phyloP scores from a whole-genome alignment of 306 rosid genomes.

The Begonia peltatifolia region DNA sequence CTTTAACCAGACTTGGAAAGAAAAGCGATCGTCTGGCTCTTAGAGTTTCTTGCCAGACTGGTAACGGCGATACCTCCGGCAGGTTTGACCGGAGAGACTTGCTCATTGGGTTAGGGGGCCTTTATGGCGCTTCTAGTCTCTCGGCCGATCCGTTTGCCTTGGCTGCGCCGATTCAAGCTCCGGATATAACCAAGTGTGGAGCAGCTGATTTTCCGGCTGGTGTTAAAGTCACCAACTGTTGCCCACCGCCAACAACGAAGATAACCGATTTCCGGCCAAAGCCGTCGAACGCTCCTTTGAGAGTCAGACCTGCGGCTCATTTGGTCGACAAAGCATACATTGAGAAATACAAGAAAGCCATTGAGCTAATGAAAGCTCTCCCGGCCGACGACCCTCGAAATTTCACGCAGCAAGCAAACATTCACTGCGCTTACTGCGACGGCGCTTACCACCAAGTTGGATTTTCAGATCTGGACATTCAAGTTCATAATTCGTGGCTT shows the following conservation, averaged over 20 bases:
- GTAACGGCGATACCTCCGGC: neutral
- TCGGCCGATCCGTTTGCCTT: constrained; percentile 28
- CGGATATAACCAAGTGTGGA: constrained; percentile 39
- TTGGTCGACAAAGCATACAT: constrained; percentile 25
- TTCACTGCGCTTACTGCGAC: constrained; percentile 81
- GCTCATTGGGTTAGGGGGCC: constrained; percentile 52
- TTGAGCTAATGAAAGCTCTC: constrained; percentile 46
- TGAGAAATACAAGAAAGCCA: constrained; percentile 39
- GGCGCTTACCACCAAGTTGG: constrained; percentile 62
- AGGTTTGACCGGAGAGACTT: constrained; percentile 37
- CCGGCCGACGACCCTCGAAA: constrained; percentile 57
- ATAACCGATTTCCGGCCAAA: constrained; percentile 32
- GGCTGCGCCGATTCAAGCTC: constrained; percentile 42
- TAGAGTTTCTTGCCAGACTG: neutral
- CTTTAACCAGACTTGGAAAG: no score
- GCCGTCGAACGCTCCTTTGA: constrained; percentile 7
- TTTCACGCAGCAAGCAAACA: constrained; percentile 52
- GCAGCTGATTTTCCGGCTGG: constrained; percentile 30
- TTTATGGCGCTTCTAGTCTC: constrained; percentile 32
- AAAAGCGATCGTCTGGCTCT: no score
- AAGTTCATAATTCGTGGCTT: constrained; percentile 68
- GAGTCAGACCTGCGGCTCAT: constrained; percentile 53
- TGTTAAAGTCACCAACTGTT: constrained; percentile 29
- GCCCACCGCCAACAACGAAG: constrained; percentile 38
- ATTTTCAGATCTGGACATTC: constrained; percentile 50